Conservation (phyloP, 2,329 filamentous ascomycete species). For the Xylaria sp. region DNA sequence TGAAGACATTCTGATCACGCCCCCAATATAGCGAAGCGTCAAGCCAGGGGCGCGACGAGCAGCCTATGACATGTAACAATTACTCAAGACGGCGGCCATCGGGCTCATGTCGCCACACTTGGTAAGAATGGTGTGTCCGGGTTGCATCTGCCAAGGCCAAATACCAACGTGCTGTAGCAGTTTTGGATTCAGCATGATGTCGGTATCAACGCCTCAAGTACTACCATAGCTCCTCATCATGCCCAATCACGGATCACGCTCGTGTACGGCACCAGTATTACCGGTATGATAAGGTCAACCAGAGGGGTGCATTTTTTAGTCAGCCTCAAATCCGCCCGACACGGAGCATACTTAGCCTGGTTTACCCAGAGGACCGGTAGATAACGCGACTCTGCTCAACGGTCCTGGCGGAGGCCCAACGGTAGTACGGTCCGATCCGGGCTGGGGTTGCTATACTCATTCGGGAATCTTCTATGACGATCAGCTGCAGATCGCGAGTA, state of each 20-base stretch:
- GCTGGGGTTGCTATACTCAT: conserved; percentile 2
- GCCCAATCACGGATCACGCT: conserved; percentile 21
- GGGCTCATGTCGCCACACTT: conserved; percentile 3
- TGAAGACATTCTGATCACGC: conserved; percentile 9
- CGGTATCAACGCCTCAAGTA: conserved; percentile 5
- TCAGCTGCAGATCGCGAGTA: conserved; percentile 13
- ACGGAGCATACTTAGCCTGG: not conserved
- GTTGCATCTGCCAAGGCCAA: conserved; percentile 16
- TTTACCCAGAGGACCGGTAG: not conserved
- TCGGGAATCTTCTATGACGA: conserved; percentile 22
- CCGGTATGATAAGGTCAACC: conserved; percentile 11
- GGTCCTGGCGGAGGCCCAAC: not conserved
- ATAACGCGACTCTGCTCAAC: not conserved
- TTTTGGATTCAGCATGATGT: conserved; percentile 10
- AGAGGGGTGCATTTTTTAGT: not conserved
- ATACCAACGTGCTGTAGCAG: not conserved
- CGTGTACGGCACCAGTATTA: not conserved
- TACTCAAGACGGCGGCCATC: conserved; percentile 10
- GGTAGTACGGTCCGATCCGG: conserved; percentile 27
- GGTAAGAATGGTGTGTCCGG: conserved; percentile 4
- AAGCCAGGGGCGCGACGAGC: not conserved
- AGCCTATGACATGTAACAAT: conserved; percentile 16
- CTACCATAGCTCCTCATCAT: conserved; percentile 12
- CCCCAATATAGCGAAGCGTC: not conserved
- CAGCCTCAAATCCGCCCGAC: conserved; percentile 8